A percentile compares a stretch with the other conserved stretches of the same genome.
phyloP scores from a whole-genome alignment of 495 filamentous ascomycete genomes.

The Terfezia claveryi region DNA sequence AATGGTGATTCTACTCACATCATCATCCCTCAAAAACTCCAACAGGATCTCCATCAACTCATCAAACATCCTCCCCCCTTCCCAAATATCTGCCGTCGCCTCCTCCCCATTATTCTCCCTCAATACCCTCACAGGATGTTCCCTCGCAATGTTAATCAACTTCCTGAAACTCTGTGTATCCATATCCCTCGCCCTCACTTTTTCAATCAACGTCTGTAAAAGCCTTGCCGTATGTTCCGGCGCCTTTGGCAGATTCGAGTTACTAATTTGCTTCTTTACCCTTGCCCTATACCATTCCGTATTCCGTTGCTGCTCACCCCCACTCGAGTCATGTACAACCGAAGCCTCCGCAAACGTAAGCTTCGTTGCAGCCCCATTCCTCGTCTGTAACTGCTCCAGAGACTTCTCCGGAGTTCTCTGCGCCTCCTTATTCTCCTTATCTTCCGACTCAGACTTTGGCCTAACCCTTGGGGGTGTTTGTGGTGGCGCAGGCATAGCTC shows the following conservation, averaged over 20 bases:
- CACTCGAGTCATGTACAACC: constrained; percentile 2
- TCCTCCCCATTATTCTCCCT: constrained; percentile 28
- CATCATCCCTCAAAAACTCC: constrained; percentile 42
- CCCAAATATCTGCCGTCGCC: constrained; percentile 28
- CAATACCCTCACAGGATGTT: constrained; percentile 31
- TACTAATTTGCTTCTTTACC: constrained; percentile 14
- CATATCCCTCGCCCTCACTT: constrained; percentile 45
- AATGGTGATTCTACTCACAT: background rate
- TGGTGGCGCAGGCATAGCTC: constrained; percentile 12
- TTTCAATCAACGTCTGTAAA: constrained; percentile 53
- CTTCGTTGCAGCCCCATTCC: constrained; percentile 1
- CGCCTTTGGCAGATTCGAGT: constrained; percentile 21
- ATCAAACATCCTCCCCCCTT: constrained; percentile 37
- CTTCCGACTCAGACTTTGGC: background rate
- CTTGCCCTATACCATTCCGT: constrained; percentile 17
- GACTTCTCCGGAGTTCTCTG: background rate
- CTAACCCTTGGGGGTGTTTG: background rate
- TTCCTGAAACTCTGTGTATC: constrained; percentile 81
- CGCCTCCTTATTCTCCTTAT: constrained; percentile 2
- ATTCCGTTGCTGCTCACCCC: constrained; percentile 13
- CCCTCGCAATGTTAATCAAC: constrained; percentile 56
- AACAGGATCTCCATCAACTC: constrained; percentile 52
- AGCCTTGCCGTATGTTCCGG: constrained; percentile 33
- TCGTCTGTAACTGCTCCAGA: background rate
- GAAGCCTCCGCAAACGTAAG: background rate